A percentile compares a stretch with the other conserved stretches of the same genome.
Evolutionary conservation across 2,329 filamentous ascomycete species (phyloP).

Genomic region (Cladosporium sp.): DNA sequence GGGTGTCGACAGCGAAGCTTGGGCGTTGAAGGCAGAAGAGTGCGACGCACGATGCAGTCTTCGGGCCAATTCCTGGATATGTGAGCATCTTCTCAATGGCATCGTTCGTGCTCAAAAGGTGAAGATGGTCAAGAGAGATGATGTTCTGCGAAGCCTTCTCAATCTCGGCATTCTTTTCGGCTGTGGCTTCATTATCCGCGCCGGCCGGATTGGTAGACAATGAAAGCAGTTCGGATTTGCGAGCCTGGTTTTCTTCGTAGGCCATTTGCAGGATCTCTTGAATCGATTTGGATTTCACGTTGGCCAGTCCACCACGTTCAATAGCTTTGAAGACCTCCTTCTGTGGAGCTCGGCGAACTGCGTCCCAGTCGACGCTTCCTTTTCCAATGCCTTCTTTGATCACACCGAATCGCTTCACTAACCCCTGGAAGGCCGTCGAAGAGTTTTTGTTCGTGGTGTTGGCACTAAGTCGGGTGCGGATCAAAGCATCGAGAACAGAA

Average conservation of each 20-base stretch:
- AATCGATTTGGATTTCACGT: constrained; percentile 65
- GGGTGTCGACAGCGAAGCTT: constrained; percentile 60
- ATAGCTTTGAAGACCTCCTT: constrained; percentile 64
- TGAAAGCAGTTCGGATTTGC: constrained; percentile 46
- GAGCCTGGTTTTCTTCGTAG: constrained; percentile 59
- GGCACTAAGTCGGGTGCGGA: constrained; percentile 56
- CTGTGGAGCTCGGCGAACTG: constrained; percentile 53
- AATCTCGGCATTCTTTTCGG: constrained; percentile 53
- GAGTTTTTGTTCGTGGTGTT: constrained; percentile 57
- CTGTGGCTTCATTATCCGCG: constrained; percentile 40
- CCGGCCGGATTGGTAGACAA: constrained; percentile 28
- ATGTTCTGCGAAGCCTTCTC: constrained; percentile 51
- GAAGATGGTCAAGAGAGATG: constrained; percentile 59
- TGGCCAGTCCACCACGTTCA: constrained; percentile 62
- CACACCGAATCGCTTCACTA: constrained; percentile 59
- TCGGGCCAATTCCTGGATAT: constrained; percentile 59
- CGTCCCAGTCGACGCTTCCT: constrained; percentile 70
- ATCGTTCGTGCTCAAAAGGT: constrained; percentile 49
- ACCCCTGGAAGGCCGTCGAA: constrained; percentile 57
- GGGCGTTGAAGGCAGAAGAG: constrained; percentile 60
- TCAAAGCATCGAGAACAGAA: constrained; percentile 57
- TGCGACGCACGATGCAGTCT: constrained; percentile 59
- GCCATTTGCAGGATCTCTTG: constrained; percentile 68
- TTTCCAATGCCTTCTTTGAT: constrained; percentile 58
- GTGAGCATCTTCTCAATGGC: constrained; percentile 52